phyloP scores from a whole-genome alignment of 257 asterid species.

The Solanum pennellii region DNA sequence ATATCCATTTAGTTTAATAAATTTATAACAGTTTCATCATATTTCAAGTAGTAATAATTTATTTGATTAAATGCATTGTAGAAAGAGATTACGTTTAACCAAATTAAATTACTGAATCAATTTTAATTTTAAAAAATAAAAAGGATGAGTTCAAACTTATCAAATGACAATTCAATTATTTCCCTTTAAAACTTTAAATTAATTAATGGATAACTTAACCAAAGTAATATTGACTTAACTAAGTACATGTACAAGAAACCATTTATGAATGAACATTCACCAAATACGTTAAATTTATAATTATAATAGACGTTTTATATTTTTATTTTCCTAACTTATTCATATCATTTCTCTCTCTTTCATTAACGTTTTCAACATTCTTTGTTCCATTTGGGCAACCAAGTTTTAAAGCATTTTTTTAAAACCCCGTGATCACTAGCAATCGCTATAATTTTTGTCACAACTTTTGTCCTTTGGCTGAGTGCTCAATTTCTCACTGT shows the following conservation, averaged over 20 bases:
- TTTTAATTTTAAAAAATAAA: background rate
- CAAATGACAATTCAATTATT: background rate
- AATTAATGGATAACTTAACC: background rate
- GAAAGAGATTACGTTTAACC: background rate
- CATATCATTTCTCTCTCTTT: background rate
- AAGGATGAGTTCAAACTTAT: background rate
- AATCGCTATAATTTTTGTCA: too few relatives aligned
- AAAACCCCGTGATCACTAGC: accelerated
- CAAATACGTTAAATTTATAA: background rate
- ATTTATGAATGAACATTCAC: background rate
- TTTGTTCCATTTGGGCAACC: too few relatives aligned
- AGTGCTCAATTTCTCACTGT: too few relatives aligned
- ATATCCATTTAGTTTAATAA: too few relatives aligned
- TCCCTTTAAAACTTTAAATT: background rate
- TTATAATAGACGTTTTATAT: background rate
- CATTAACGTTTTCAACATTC: background rate
- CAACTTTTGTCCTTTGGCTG: accelerated
- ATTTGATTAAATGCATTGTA: background rate
- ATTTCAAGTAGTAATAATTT: background rate
- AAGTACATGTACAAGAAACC: background rate
- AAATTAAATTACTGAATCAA: background rate
- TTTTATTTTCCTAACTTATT: background rate
- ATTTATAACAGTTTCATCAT: background rate
- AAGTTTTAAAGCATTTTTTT: too few relatives aligned
- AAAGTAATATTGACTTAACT: background rate